These are phyloP conservation scores for Fragosphaeria purpurea DNA, from an alignment of 2,329 filamentous ascomycete species.

Conservation along the genomic window DNA sequence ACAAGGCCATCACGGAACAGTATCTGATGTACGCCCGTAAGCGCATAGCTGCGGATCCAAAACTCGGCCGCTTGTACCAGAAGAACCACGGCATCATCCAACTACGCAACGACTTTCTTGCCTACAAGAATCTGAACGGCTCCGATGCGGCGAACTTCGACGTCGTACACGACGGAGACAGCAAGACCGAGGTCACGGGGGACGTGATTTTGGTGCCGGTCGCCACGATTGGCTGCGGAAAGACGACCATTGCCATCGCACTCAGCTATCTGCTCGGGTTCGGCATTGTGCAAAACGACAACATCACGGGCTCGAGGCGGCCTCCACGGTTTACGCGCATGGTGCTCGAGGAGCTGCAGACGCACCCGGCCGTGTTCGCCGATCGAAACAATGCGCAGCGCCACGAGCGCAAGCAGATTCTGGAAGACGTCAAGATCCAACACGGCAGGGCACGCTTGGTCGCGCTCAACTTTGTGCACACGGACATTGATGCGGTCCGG, in stretches of 20 bases:
- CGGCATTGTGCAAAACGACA: conserved; percentile 95
- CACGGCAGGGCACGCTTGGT: conserved; percentile 61
- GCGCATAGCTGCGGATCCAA: conserved; percentile 58
- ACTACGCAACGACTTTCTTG: conserved; percentile 78
- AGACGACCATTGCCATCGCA: conserved; percentile 83
- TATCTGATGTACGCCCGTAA: conserved; percentile 75
- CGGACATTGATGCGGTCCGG: conserved; percentile 63
- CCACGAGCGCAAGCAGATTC: conserved; percentile 79
- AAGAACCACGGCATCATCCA: conserved; percentile 92
- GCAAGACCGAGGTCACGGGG: conserved; percentile 43
- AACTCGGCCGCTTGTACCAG: conserved; percentile 62
- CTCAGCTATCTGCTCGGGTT: conserved; percentile 76
- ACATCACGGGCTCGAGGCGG: conserved; percentile 71
- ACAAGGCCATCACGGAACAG: conserved; percentile 79
- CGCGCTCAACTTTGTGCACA: conserved; percentile 80
- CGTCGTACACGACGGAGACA: conserved; percentile 40
- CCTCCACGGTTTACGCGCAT: conserved; percentile 68
- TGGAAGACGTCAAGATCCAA: conserved; percentile 61
- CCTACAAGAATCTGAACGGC: conserved; percentile 73
- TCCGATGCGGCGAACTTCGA: conserved; percentile 78
- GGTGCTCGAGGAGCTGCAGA: conserved; percentile 54
- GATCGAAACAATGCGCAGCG: conserved; percentile 91
- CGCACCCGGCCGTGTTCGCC: conserved; percentile 67
- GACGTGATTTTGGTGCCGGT: conserved; percentile 82
- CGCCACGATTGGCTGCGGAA: conserved; percentile 90